Evolutionary conservation across 768 basidiomycete species (phyloP).

Genomic region (Symmetrospora coprosmae): DNA sequence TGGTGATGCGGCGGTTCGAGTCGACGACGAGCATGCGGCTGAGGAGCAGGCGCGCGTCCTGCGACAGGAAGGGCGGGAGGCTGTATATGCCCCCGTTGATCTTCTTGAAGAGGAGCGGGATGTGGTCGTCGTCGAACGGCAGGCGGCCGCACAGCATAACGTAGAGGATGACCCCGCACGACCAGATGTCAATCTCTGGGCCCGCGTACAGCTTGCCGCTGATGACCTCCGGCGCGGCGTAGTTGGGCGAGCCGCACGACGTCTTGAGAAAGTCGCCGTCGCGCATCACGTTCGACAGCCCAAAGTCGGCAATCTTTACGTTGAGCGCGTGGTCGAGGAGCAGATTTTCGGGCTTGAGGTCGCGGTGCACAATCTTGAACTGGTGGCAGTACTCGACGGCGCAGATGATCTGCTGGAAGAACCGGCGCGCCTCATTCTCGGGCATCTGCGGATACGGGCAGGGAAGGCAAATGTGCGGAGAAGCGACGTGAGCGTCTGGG

Average conservation of each 20-base stretch:
- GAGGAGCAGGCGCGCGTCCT: slow-evolving; percentile 65
- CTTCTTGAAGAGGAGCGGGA: slow-evolving; percentile 80
- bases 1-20: slow-evolving; percentile 84
- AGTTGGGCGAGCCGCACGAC: slow-evolving; percentile 95
- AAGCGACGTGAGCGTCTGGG: neutral
- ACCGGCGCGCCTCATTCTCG: slow-evolving; percentile 70
- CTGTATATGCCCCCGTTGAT: slow-evolving; percentile 82
- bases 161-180: slow-evolving; percentile 94
- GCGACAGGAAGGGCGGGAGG: slow-evolving; percentile 63
- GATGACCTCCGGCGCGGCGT: slow-evolving; percentile 96
- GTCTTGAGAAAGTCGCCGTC: slow-evolving; percentile 95
- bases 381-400: slow-evolving; percentile 94
- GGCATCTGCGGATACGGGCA: slow-evolving; percentile 68
- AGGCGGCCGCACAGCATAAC: slow-evolving; percentile 91
- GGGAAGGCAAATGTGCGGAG: no score
- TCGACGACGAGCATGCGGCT: slow-evolving; percentile 82
- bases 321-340: slow-evolving; percentile 51
- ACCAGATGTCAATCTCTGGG: slow-evolving; percentile 98
- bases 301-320: slow-evolving; percentile 98
- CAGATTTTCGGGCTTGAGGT: slow-evolving; percentile 94
- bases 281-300: slow-evolving; percentile 83
- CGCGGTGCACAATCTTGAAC: slow-evolving; percentile 93
- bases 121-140: slow-evolving; percentile 95
- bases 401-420: slow-evolving; percentile 97
- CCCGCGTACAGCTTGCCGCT: slow-evolving; percentile 88